These are phyloP conservation scores for Galerina sulciceps DNA, from an alignment of 768 basidiomycete genomes.

Conservation along the genomic window DNA sequence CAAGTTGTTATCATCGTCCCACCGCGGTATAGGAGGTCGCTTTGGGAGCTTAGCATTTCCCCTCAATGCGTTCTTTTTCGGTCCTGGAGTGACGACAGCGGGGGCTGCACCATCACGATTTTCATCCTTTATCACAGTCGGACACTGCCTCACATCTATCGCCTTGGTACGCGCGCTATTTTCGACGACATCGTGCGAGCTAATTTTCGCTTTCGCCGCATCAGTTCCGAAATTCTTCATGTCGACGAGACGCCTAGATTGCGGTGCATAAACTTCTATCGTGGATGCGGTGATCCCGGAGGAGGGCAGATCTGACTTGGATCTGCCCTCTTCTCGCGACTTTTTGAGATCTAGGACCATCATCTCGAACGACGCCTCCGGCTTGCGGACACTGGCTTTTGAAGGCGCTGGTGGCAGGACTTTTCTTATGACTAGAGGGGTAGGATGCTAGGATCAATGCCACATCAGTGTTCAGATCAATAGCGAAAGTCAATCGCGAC, in stretches of 20 bases:
- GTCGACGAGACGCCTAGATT: conserved; percentile 5
- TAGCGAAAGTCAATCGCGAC: not conserved
- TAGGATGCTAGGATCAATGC: conserved; percentile 6
- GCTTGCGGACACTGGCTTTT: conserved; percentile 10
- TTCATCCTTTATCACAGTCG: conserved; percentile 11
- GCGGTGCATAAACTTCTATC: not conserved
- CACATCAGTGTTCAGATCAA: not conserved
- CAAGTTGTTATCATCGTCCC: conserved; percentile 20
- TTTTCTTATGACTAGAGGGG: conserved; percentile 26
- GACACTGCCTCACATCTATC: conserved; percentile 6
- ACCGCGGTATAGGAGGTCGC: conserved; percentile 29
- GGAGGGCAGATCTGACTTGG: not conserved
- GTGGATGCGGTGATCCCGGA: not conserved
- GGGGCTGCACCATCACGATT: conserved; percentile 3
- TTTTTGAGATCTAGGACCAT: conserved; percentile 16
- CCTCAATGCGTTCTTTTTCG: conserved; percentile 24
- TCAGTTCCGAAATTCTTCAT: conserved; percentile 18
- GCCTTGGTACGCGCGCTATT: conserved; percentile 17
- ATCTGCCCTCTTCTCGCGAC: not conserved
- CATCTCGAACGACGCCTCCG: conserved; percentile 23
- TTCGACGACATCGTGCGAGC: conserved; percentile 20
- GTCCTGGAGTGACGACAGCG: conserved; percentile 9
- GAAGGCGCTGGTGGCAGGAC: conserved; percentile 26
- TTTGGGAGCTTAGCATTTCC: conserved; percentile 26
- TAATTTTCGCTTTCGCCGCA: conserved; percentile 14